Evolutionary conservation across 768 basidiomycete genomes (phyloP).

Genomic region (Kwoniella europaea): DNA sequence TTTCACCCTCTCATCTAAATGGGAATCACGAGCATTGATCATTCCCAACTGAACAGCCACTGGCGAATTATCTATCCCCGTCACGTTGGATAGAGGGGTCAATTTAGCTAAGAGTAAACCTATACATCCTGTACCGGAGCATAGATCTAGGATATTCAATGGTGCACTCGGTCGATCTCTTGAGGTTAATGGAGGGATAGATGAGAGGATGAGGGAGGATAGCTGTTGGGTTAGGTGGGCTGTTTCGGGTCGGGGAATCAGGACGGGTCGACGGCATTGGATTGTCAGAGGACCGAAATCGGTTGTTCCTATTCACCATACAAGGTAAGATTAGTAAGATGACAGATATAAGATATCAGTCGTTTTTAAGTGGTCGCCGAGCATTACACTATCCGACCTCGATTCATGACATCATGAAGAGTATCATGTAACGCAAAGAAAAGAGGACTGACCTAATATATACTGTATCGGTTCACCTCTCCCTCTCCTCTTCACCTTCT

Average conservation of each 20-base stretch:
- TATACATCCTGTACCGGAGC: slow-evolving; percentile 92
- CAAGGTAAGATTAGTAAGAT: no score
- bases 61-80: slow-evolving; percentile 41
- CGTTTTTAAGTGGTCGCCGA: no score
- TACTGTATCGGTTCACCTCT: slow-evolving; percentile 85
- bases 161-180: slow-evolving; percentile 55
- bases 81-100: slow-evolving; percentile 2
- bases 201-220: slow-evolving; percentile 71
- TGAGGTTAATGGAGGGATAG: slow-evolving; percentile 24
- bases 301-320: slow-evolving; percentile 35
- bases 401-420: neutral
- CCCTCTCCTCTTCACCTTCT: slow-evolving; percentile 67
- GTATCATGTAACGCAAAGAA: no score
- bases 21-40: slow-evolving; percentile 11
- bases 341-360: no score
- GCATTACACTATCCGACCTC: no score
- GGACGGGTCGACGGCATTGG: slow-evolving; percentile 73
- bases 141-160: slow-evolving; percentile 75
- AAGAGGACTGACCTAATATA: slow-evolving; percentile 70
- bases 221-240: slow-evolving; percentile 40
- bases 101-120: slow-evolving; percentile 75
- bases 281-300: slow-evolving; percentile 80
- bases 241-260: slow-evolving; percentile 95
- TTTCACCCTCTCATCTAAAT: slow-evolving; percentile 9
- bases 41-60: slow-evolving; percentile 30